Percentiles rank a stretch among this genome's conserved stretches.
Conservation (phyloP, 352 stramenopile species). For the Phytophthora pisi region DNA sequence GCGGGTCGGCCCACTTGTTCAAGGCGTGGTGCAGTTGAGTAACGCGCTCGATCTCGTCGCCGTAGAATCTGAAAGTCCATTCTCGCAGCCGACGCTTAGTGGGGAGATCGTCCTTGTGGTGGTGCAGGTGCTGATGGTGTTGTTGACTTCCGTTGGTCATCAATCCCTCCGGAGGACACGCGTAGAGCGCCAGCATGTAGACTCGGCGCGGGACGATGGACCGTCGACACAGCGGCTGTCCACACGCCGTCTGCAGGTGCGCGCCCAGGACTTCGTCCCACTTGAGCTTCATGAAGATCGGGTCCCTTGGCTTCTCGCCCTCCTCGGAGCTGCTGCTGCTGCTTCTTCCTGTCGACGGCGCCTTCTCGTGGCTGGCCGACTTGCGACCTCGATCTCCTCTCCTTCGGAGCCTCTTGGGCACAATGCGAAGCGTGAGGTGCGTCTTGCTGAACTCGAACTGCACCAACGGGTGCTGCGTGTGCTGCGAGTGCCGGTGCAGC, state of each 20-base stretch:
- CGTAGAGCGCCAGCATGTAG: constrained; percentile 52
- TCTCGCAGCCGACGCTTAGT: constrained; percentile 45
- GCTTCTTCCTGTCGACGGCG: constrained; percentile 8
- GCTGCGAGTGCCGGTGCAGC: constrained; percentile 23
- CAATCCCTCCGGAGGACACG: constrained; percentile 38
- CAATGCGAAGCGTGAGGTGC: constrained; percentile 24
- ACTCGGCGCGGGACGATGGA: constrained; percentile 25
- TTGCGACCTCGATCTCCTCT: constrained; percentile 1
- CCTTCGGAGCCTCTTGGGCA: constrained; percentile 5
- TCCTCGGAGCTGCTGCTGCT: constrained; percentile 20
- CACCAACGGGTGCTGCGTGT: constrained; percentile 26
- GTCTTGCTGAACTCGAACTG: constrained; percentile 28
- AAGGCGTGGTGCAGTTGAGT: constrained; percentile 40
- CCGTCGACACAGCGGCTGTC: constrained; percentile 37
- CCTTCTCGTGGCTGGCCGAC: constrained; percentile 2
- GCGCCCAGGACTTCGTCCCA: constrained; percentile 60
- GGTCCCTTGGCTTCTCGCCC: constrained; percentile 8
- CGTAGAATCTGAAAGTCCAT: constrained; percentile 53
- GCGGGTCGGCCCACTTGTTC: constrained; percentile 53
- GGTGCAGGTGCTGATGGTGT: constrained; percentile 29
- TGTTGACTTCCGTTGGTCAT: constrained; percentile 4
- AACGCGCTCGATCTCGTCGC: constrained; percentile 40
- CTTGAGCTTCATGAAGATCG: constrained; percentile 26
- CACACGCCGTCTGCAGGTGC: constrained; percentile 46
- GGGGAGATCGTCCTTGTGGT: constrained; percentile 13